phyloP scores from a whole-genome alignment of 495 filamentous ascomycete species.

The Tuber magnatum region DNA sequence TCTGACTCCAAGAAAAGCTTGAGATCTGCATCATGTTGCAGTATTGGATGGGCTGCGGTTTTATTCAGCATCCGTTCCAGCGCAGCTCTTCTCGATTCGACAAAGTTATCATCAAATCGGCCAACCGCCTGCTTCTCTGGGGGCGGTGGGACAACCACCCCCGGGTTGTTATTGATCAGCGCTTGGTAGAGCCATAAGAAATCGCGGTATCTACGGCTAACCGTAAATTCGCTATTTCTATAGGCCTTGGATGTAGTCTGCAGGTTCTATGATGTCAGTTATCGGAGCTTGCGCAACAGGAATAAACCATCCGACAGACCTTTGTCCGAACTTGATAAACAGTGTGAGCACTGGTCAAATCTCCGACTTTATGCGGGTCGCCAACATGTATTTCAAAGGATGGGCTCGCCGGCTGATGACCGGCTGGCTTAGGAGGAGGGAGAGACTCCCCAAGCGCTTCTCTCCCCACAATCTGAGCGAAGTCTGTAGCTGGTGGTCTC shows the following conservation, averaged over 20 bases:
- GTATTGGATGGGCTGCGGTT: conserved; percentile 76
- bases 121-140: conserved; percentile 97
- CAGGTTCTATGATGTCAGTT: conserved; percentile 7
- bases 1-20: conserved; percentile 97
- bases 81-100: conserved; percentile 81
- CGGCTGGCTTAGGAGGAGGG: conserved; percentile 43
- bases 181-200: conserved; percentile 96
- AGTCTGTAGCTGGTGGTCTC: conserved; percentile 49
- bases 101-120: conserved; percentile 92
- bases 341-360: conserved; percentile 92
- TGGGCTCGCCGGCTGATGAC: conserved; percentile 81
- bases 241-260: conserved; percentile 96
- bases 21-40: conserved; percentile 87
- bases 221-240: conserved; percentile 78
- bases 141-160: conserved; percentile 88
- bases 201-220: conserved; percentile 88
- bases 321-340: conserved; percentile 92
- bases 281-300: neutral
- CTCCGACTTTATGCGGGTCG: conserved; percentile 95
- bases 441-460: neutral
- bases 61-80: conserved; percentile 97
- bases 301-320: conserved; percentile 48
- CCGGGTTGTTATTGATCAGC: conserved; percentile 87
- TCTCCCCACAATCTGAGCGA: conserved; percentile 64
- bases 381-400: conserved; percentile 88